A percentile compares a stretch with the other conserved stretches of the same genome.
These are phyloP conservation scores for Friedmanniomyces endolithicus DNA, from an alignment of 495 filamentous ascomycete species.

Conservation along the genomic window DNA sequence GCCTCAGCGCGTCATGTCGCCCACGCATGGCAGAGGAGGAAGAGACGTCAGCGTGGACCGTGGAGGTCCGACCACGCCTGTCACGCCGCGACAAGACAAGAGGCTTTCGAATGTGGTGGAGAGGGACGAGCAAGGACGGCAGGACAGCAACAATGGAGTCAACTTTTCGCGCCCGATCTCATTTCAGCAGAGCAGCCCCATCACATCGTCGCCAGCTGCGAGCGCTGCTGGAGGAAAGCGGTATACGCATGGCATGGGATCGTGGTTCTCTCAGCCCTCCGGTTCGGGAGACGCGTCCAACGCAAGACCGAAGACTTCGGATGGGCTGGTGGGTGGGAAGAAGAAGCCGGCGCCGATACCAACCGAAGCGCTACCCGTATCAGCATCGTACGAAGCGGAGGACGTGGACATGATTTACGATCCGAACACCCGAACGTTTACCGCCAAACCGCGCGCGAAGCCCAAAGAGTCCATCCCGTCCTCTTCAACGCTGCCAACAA, in stretches of 20 bases:
- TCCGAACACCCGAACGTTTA: conserved; percentile 46
- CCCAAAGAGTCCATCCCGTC: neutral
- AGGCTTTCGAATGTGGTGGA: conserved; percentile 35
- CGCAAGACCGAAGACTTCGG: conserved; percentile 9
- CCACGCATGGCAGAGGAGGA: conserved; percentile 28
- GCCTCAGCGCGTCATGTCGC: conserved; percentile 37
- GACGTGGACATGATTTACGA: conserved; percentile 35
- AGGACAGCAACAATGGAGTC: conserved; percentile 42
- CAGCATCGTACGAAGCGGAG: conserved; percentile 3
- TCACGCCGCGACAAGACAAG: conserved; percentile 10
- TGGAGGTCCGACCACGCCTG: conserved; percentile 17
- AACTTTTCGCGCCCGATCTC: conserved; percentile 80
- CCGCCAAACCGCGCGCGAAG: conserved; percentile 27
- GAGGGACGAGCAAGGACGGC: conserved; percentile 46
- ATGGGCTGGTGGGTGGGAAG: neutral
- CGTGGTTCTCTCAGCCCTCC: conserved; percentile 5
- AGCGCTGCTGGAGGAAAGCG: neutral
- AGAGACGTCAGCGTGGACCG: conserved; percentile 39
- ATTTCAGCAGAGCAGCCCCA: conserved; percentile 33
- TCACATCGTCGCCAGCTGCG: conserved; percentile 10
- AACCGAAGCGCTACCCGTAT: neutral
- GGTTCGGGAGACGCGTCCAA: neutral
- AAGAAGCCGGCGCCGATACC: neutral
- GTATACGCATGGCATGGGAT: conserved; percentile 11
- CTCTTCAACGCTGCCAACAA: neutral